Percentiles rank a stretch among this genome's conserved stretches.
phyloP scores from a whole-genome alignment of 2,329 filamentous ascomycete species.

The Hypoxylon sp. region DNA sequence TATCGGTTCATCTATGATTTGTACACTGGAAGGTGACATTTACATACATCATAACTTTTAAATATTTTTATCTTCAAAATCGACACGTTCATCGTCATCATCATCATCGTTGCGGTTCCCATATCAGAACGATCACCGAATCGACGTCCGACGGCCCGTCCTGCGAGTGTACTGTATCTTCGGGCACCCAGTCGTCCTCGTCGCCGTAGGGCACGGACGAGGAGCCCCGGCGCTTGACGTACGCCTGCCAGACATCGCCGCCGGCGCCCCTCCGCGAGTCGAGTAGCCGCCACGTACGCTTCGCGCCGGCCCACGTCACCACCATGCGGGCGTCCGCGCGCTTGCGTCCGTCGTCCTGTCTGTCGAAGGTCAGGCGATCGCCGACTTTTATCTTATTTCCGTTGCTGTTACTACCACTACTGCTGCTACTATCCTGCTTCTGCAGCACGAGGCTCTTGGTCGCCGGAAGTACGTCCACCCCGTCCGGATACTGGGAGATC shows the following conservation, averaged over 20 bases:
- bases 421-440: constrained; percentile 12
- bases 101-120: too few relatives aligned
- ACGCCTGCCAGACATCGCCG: constrained; percentile 61
- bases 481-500: constrained; percentile 57
- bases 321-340: constrained; percentile 46
- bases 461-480: constrained; percentile 44
- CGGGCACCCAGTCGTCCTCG: constrained; percentile 31
- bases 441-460: constrained; percentile 13
- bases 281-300: constrained; percentile 57
- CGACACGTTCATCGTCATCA: neutral
- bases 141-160: constrained; percentile 50
- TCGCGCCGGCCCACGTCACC: constrained; percentile 53
- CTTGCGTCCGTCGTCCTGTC: constrained; percentile 41
- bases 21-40: too few relatives aligned
- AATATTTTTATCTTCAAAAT: neutral
- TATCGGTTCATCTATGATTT: too few relatives aligned
- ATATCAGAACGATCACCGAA: constrained; percentile 57
- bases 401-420: neutral
- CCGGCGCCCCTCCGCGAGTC: constrained; percentile 53
- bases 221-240: constrained; percentile 52
- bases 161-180: constrained; percentile 42
- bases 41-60: constrained; percentile 9
- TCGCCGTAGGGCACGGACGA: constrained; percentile 34
- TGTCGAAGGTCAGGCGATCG: constrained; percentile 50
- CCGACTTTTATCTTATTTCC: constrained; percentile 13